A percentile compares a stretch with the other conserved stretches of the same genome.
Evolutionary conservation across 257 asterid species (phyloP).

Genomic region (Ajuga chamaepitys): DNA sequence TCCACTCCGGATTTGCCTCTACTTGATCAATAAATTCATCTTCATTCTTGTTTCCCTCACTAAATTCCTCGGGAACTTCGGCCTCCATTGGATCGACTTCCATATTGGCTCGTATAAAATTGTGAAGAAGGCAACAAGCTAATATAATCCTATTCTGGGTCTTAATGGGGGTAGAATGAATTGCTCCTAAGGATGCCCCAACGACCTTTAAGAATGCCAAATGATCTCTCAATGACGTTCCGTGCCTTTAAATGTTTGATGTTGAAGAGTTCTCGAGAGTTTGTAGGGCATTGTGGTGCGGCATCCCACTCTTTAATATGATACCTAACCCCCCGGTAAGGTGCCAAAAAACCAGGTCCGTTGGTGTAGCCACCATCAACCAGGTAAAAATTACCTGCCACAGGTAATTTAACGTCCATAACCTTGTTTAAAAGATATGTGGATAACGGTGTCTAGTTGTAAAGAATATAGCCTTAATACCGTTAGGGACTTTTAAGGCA

Average conservation of each 20-base stretch:
- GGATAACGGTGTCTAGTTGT: too few relatives aligned
- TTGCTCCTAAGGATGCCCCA: not conserved
- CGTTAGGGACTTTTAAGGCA: too few relatives aligned
- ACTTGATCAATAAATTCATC: too few relatives aligned
- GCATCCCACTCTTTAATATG: not conserved
- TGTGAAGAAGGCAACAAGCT: not conserved
- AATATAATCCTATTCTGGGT: not conserved
- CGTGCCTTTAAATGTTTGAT: not conserved
- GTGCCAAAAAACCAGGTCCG: not conserved
- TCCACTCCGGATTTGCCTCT: too few relatives aligned
- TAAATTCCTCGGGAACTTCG: too few relatives aligned
- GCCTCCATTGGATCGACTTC: too few relatives aligned
- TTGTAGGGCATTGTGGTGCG: not conserved
- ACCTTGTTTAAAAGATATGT: too few relatives aligned
- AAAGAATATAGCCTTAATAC: too few relatives aligned
- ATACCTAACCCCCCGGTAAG: not conserved
- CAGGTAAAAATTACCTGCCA: too few relatives aligned
- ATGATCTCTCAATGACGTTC: not conserved
- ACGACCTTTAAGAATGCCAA: not conserved
- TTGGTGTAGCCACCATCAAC: not conserved
- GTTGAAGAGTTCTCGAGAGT: not conserved
- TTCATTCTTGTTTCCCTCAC: too few relatives aligned
- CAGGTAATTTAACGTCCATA: too few relatives aligned
- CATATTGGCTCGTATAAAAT: constrained; percentile 32
- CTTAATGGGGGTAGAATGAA: not conserved